Conservation (phyloP, 2,329 filamentous ascomycete species). For the Ascochyta clinopodiicola region DNA sequence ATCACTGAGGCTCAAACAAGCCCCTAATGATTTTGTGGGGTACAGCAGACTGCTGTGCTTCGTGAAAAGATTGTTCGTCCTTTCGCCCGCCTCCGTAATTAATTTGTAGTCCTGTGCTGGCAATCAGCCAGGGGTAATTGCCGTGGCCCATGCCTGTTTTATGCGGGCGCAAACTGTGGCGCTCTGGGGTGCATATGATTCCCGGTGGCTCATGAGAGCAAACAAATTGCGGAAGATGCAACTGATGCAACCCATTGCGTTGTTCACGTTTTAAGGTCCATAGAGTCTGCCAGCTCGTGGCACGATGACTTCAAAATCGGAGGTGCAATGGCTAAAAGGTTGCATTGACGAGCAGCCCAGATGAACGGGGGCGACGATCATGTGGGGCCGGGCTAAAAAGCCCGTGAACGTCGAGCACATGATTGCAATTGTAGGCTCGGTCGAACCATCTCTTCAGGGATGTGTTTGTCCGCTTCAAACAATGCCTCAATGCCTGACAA, state of each 20-base stretch:
- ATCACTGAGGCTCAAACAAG: constrained; percentile 24
- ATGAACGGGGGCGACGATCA: constrained; percentile 7
- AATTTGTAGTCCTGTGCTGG: constrained; percentile 36
- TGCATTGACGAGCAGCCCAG: constrained; percentile 11
- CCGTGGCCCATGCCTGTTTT: constrained; percentile 25
- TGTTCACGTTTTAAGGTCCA: not conserved
- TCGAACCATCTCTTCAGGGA: not conserved
- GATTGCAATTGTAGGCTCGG: not conserved
- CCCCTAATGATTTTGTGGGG: constrained; percentile 35
- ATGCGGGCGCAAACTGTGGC: constrained; percentile 32
- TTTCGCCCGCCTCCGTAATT: constrained; percentile 45
- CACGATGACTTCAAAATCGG: constrained; percentile 16
- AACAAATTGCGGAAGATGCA: constrained; percentile 24
- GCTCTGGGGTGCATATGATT: constrained; percentile 43
- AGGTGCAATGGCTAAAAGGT: constrained; percentile 32
- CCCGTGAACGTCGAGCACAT: not conserved
- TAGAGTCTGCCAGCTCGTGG: constrained; percentile 17
- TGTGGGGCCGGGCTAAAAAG: constrained; percentile 22
- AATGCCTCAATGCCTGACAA: too few species aligned
- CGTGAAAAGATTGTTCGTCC: constrained; percentile 27
- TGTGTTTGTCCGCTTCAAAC: not conserved
- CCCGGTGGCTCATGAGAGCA: constrained; percentile 27
- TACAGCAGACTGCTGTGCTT: constrained; percentile 23
- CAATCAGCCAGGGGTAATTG: constrained; percentile 34
- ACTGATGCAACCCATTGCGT: not conserved